A percentile compares a stretch with the other conserved stretches of the same genome.
Evolutionary conservation across 768 basidiomycete genomes (phyloP).

Genomic region (Tylopilus rubrobrunneus): DNA sequence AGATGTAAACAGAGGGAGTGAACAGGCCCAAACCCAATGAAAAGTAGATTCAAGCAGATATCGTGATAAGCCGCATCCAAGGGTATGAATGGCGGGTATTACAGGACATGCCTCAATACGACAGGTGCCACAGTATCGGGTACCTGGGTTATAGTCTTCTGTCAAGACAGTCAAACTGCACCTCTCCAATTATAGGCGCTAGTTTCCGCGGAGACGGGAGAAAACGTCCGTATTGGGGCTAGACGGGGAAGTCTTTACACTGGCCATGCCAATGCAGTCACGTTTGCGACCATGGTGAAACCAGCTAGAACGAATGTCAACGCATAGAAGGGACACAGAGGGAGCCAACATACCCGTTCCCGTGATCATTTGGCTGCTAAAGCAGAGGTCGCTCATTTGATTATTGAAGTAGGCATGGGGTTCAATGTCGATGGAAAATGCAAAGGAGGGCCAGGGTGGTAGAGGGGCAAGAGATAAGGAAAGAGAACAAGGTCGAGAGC

Average conservation of each 20-base stretch:
- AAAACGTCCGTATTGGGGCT: slow-evolving; percentile 28
- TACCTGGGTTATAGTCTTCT: neutral
- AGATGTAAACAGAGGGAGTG: slow-evolving; percentile 4
- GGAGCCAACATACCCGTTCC: slow-evolving; percentile 53
- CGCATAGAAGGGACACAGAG: neutral
- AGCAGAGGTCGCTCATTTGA: slow-evolving; percentile 47
- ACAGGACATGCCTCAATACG: neutral
- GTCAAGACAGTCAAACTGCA: no score
- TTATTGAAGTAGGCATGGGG: slow-evolving; percentile 60
- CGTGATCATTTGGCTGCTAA: slow-evolving; percentile 43
- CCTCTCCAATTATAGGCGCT: neutral
- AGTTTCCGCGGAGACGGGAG: slow-evolving; percentile 38
- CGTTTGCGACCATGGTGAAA: slow-evolving; percentile 60
- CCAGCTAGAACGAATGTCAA: slow-evolving; percentile 52
- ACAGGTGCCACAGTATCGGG: neutral
- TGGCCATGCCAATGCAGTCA: slow-evolving; percentile 47
- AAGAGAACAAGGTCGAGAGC: no score
- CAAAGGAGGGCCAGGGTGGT: slow-evolving; percentile 63
- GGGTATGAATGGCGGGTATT: no score
- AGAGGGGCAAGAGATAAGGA: slow-evolving; percentile 63
- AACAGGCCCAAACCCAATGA: neutral
- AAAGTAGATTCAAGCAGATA: neutral
- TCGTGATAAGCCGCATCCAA: no score
- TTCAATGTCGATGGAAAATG: slow-evolving; percentile 75
- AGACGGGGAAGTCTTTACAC: slow-evolving; percentile 27